These are phyloP conservation scores for Suillus fuscotomentosus DNA, from an alignment of 768 basidiomycete genomes.

Conservation along the genomic window DNA sequence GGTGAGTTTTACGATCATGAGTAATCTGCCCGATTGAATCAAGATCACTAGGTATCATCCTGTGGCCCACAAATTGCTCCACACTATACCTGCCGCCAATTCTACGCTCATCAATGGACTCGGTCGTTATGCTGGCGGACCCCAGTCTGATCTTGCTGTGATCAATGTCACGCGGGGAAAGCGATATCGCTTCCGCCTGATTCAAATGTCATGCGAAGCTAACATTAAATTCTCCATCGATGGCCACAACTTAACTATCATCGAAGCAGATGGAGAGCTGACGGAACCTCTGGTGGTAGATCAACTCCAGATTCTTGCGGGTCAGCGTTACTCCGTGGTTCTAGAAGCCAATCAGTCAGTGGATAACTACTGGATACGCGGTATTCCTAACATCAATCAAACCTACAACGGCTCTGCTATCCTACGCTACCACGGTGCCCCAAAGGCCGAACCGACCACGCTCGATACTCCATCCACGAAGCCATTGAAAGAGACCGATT, in stretches of 20 bases:
- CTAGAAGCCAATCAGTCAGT: conserved; percentile 31
- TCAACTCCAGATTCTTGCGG: conserved; percentile 36
- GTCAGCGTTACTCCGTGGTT: conserved; percentile 30
- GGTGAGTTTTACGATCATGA: conserved; percentile 13
- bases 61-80: conserved; percentile 19
- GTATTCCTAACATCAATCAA: conserved; percentile 25
- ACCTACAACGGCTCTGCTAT: conserved; percentile 49
- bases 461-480: conserved; percentile 20
- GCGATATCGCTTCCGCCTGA: conserved; percentile 38
- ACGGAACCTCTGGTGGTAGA: conserved; percentile 40
- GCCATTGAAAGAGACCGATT: conserved; percentile 31
- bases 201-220: conserved; percentile 41
- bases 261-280: conserved; percentile 45
- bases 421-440: conserved; percentile 46
- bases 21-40: not conserved
- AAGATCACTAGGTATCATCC: conserved; percentile 16
- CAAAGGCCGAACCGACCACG: conserved; percentile 37
- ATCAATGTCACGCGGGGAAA: conserved; percentile 30
- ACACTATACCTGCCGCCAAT: conserved; percentile 16
- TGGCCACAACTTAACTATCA: conserved; percentile 42
- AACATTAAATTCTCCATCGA: conserved; percentile 45
- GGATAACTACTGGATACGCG: conserved; percentile 49
- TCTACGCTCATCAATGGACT: conserved; percentile 40
- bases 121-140: conserved; percentile 35
- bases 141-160: conserved; percentile 30